These are phyloP conservation scores for Ceratobasidium sp. DNA, from an alignment of 1,284 basidiomycete genomes.

Conservation along the genomic window DNA sequence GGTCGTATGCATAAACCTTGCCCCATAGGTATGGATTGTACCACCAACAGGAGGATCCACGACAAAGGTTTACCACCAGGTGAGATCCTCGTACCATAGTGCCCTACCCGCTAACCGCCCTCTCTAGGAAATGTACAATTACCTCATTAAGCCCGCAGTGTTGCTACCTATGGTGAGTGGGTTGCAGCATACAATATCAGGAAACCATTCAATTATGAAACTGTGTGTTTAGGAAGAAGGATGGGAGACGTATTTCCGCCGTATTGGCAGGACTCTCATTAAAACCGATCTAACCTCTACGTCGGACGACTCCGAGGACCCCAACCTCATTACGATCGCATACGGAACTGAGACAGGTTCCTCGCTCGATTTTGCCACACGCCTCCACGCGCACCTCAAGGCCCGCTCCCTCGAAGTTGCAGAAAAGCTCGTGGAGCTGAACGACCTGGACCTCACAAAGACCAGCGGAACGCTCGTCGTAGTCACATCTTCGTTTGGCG, in stretches of 20 bases:
- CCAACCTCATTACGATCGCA: constrained; percentile 20
- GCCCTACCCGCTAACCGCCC: not conserved
- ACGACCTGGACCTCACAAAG: constrained; percentile 24
- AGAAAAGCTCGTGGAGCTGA: constrained; percentile 9
- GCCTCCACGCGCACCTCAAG: constrained; percentile 12
- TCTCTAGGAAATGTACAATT: constrained; percentile 29
- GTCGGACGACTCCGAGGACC: not conserved
- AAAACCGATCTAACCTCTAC: not conserved
- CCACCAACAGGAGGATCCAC: constrained; percentile 26
- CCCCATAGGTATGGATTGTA: constrained; percentile 18
- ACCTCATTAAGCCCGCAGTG: constrained; percentile 22
- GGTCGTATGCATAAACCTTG: not conserved
- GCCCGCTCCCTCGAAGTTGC: constrained; percentile 27
- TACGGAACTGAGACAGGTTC: constrained; percentile 33
- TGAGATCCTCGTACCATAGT: not conserved
- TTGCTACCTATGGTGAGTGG: constrained; percentile 5
- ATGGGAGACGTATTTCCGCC: constrained; percentile 25
- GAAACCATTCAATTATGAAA: not conserved
- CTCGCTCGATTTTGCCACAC: not conserved
- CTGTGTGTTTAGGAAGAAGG: constrained; percentile 10
- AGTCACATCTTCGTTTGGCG: constrained; percentile 25
- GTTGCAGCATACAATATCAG: no score
- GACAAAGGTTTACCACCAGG: constrained; percentile 28
- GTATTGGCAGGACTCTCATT: constrained; percentile 15
- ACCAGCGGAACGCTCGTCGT: constrained; percentile 24